Evolutionary conservation across 2,329 filamentous ascomycete species (phyloP).

Genomic region (Neonectria hederae): DNA sequence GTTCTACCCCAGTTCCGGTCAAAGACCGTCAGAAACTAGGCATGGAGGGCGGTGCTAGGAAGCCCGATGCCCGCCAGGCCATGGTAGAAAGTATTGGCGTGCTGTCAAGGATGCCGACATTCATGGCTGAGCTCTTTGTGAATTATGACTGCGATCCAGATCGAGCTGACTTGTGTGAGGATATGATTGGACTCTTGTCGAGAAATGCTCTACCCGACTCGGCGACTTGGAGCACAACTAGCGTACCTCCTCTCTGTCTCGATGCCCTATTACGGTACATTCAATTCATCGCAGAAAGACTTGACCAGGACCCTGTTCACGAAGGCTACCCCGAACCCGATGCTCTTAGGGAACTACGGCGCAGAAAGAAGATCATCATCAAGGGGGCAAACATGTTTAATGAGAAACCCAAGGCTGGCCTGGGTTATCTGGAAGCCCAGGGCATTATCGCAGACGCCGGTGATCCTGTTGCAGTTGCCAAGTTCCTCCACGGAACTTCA

Average conservation of each 20-base stretch:
- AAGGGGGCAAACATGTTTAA: conserved; percentile 92
- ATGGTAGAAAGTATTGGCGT: conserved; percentile 98
- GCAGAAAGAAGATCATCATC: conserved; percentile 87
- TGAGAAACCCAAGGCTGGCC: conserved; percentile 88
- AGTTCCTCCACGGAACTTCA: conserved; percentile 86
- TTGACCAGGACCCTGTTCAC: conserved; percentile 73
- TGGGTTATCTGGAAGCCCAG: conserved; percentile 85
- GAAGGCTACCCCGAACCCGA: conserved; percentile 74
- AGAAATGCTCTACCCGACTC: conserved; percentile 97
- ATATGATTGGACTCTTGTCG: conserved; percentile 91
- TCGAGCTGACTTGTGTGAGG: conserved; percentile 90
- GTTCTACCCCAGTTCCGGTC: conserved; percentile 88
- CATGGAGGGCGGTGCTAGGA: conserved; percentile 88
- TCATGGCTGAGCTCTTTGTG: conserved; percentile 94
- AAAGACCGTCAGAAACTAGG: conserved; percentile 93
- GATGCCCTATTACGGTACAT: conserved; percentile 92
- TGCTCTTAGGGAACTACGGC: conserved; percentile 74
- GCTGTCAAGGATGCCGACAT: conserved; percentile 89
- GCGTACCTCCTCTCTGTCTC: conserved; percentile 92
- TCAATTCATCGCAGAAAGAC: conserved; percentile 87
- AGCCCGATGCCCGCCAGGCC: conserved; percentile 93
- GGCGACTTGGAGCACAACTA: conserved; percentile 98
- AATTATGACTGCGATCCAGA: conserved; percentile 98
- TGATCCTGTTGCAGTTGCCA: conserved; percentile 81
- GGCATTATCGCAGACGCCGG: conserved; percentile 83